Conservation (phyloP, 2,329 filamentous ascomycete species). For the Teratosphaeria epicoccoides region DNA sequence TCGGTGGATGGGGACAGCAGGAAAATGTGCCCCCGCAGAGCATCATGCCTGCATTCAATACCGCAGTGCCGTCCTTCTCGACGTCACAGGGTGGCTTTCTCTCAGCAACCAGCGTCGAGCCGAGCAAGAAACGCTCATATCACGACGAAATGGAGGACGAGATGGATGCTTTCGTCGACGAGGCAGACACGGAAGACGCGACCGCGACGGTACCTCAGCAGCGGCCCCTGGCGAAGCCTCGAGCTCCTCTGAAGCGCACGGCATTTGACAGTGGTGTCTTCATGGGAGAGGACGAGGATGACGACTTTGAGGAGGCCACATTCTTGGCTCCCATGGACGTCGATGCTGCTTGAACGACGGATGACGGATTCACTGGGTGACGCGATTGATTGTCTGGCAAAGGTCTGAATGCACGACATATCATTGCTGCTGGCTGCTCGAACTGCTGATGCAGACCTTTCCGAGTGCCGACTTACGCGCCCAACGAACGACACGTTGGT, state of each 20-base stretch:
- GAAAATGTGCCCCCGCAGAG: slow-evolving; percentile 21
- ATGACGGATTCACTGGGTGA: no score
- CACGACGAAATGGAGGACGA: slow-evolving; percentile 28
- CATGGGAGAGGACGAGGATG: slow-evolving; percentile 18
- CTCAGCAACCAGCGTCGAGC: background rate
- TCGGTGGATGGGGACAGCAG: slow-evolving; percentile 58
- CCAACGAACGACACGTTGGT: no score
- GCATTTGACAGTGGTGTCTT: background rate
- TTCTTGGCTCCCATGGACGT: slow-evolving; percentile 17
- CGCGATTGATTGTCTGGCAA: no score
- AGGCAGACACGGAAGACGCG: slow-evolving; percentile 10
- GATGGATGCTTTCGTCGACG: slow-evolving; percentile 26
- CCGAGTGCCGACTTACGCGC: no score
- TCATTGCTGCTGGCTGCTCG: no score
- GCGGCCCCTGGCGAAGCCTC: slow-evolving; percentile 13
- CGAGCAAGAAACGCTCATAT: slow-evolving; percentile 23
- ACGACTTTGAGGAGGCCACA: slow-evolving; percentile 11
- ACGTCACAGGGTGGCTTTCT: slow-evolving; percentile 31
- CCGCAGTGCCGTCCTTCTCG: slow-evolving; percentile 28
- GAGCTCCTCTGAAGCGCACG: slow-evolving; percentile 18
- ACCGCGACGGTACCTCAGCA: background rate
- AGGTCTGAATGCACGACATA: no score
- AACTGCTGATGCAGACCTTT: no score
- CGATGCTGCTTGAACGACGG: slow-evolving; percentile 2
- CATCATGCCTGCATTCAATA: slow-evolving; percentile 18